Base-by-base conservation (phyloP, 345 rosid genomes). In the Euphorbia pulcherrima region DNA sequence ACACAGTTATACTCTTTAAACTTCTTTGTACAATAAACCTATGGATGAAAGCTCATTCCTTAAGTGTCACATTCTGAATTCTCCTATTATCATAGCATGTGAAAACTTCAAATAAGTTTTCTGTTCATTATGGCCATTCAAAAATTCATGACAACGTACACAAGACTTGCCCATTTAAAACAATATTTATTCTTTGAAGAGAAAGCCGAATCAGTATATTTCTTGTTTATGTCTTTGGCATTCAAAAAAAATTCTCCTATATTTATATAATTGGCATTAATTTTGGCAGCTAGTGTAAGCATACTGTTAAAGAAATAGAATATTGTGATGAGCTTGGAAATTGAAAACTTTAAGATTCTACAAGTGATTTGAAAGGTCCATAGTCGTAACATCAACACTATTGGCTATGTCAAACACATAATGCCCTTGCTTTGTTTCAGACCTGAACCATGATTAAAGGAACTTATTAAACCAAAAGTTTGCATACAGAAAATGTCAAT, bases 371-470 rank as follows among this genome's bases (percentile, higher is more conserved):
- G 82, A 82, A 63, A 93, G 72, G 44, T 87, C 85, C 51, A 74
- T 57, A 39, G 85, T 68, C 74, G 94, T 80, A 78, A 76, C 55
- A 35, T 85, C 78, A 62, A 80, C 62, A 78, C 70, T 81, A 80
- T 86, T 83, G 66, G 96, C 91, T 75, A 89, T 83, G 79, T 82
- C 88, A 60, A 89, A 83, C 48, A 87, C 72, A 68, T 88, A 77
- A 64, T 80, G 87, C 58, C 98, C 98, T 72, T 86, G 90, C 83
- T 76, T 86, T 47, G 56, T 74, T 44, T 86, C 85, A 65, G 88
- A 84, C 79, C 91, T 89, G 85, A 79, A 82, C 78, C 54, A 52
- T 37, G n/a, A 70, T 53, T 69, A 72, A 55, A 33, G 50, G 39
- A 21, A 53, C 26, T 68, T 57, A 53, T 37, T 40, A 20, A 30